Evolutionary conservation across 805 yeast species (phyloP), one percentile per base, ranked within the genome.

Genomic region (Barnettozyma sp.): DNA sequence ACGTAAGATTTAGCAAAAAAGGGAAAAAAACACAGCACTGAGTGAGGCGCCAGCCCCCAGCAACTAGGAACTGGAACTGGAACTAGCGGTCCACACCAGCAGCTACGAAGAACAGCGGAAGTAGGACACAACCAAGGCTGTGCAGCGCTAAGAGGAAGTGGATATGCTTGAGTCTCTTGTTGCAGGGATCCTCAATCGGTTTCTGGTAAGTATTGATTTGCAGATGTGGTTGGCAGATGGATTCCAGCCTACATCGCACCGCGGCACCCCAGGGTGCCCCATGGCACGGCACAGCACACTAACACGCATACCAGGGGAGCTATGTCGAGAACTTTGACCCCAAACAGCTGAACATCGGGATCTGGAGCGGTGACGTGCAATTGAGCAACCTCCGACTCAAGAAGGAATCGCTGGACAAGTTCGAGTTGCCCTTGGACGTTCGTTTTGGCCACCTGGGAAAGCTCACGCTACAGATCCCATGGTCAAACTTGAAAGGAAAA

Each of bases 291-390:
- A 14, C 27, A 25, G 27, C 14, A 13, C 20, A 29, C 24, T 34
- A 35, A 39, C 37, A 18, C 16, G 16, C 12, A 17, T 11, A 22
- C n/a, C 17, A 56, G 49, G 86, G 86, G 2, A 67, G 76, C 21
- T 86, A 87, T 57, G 87, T 90, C 33, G 95, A 94, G 61, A 84
- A 94, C 60, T 92, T 92, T 58, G 98, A 92, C 62, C 87, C 97
- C 13, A 84, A 83, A 47, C 96, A 92, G 54, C 65, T 92, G 51
- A 88, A 92, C 49, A 88, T 92, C 37, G 98, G 97, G 5, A 87
- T 92, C 22, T 88, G 97, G 95, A 76, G 87, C 50, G 99, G 99
- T 24, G 97, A 92, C 65, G 97, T 88, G 21, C 84, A 84, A 55
- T 66, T 92, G 36, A 71, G 70, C 43, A 78, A 88, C 55, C 70